phyloP scores from a whole-genome alignment of 1,284 basidiomycete species.

The Ganoderma multipileum region DNA sequence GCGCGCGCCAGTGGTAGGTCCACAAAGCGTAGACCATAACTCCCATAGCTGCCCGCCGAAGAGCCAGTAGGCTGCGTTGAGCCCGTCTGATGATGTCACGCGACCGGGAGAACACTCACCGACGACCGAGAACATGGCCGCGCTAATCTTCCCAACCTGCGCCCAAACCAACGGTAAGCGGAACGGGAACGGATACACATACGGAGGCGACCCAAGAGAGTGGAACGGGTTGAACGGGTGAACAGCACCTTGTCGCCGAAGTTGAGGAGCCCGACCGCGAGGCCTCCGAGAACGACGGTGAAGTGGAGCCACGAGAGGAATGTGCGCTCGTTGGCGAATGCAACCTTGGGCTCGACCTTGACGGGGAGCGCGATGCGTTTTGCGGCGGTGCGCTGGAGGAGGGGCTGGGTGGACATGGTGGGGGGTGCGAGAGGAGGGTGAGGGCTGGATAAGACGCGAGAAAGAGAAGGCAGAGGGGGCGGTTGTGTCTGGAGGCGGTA shows the following conservation, averaged over 20 bases:
- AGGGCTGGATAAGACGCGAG: constrained; percentile 17
- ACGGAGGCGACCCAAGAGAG: background rate
- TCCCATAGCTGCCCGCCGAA: constrained; percentile 76
- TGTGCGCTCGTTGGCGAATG: constrained; percentile 95
- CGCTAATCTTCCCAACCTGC: constrained; percentile 90
- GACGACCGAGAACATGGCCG: constrained; percentile 91
- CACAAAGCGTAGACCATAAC: constrained; percentile 97
- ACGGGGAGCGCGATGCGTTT: constrained; percentile 97
- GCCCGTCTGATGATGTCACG: constrained; percentile 13
- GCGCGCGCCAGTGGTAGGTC: constrained; percentile 96
- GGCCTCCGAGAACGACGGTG: constrained; percentile 91
- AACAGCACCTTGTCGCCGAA: constrained; percentile 88
- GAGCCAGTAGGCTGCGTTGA: background rate
- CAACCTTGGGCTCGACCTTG: constrained; percentile 93
- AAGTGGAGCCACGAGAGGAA: constrained; percentile 98
- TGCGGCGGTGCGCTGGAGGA: constrained; percentile 94
- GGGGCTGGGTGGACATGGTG: constrained; percentile 95
- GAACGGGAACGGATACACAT: background rate
- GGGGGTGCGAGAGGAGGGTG: constrained; percentile 25
- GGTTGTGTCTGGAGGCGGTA: constrained; percentile 16
- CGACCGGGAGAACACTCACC: constrained; percentile 58
- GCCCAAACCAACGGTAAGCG: background rate
- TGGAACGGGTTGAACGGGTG: constrained; percentile 37
- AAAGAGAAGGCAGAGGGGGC: constrained; percentile 16
- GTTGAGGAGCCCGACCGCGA: constrained; percentile 96